Conservation (phyloP, 2,329 filamentous ascomycete genomes). For the Fusarium acutatum region DNA sequence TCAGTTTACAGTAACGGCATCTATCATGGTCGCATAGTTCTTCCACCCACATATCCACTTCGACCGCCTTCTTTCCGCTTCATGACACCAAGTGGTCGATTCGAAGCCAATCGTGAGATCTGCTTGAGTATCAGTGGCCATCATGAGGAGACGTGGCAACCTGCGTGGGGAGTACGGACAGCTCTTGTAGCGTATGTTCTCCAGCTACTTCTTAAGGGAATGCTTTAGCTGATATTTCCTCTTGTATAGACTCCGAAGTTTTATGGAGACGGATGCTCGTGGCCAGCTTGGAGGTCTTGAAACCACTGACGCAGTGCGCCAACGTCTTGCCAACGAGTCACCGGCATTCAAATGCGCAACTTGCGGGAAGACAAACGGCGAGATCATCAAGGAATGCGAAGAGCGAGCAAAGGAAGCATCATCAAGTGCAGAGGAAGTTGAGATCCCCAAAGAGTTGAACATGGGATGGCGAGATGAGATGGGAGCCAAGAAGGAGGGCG, state of each 20-base stretch:
- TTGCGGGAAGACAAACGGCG: constrained; percentile 76
- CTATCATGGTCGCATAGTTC: constrained; percentile 94
- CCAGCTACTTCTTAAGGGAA: rapidly evolving
- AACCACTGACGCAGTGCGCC: constrained; percentile 71
- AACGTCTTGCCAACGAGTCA: constrained; percentile 74
- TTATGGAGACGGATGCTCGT: constrained; percentile 90
- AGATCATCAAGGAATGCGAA: constrained; percentile 77
- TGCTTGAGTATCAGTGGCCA: constrained; percentile 93
- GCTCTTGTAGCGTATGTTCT: constrained; percentile 72
- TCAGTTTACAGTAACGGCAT: constrained; percentile 83
- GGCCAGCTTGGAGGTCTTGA: constrained; percentile 94
- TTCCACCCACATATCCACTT: constrained; percentile 89
- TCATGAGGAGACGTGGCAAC: constrained; percentile 99
- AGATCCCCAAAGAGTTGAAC: constrained; percentile 64
- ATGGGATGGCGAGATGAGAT: constrained; percentile 80
- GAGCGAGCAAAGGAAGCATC: constrained; percentile 57
- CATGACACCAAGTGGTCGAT: constrained; percentile 87
- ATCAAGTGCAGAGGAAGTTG: constrained; percentile 51
- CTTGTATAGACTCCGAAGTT: constrained; percentile 70
- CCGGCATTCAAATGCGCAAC: constrained; percentile 71
- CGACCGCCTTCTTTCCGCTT: constrained; percentile 97
- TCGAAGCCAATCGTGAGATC: constrained; percentile 96
- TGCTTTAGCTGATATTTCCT: background rate
- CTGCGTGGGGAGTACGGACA: constrained; percentile 94
- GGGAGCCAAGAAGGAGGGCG: constrained; percentile 47